Evolutionary conservation across 1,284 basidiomycete species (phyloP).

Genomic region (Puccinia brachypodii): DNA sequence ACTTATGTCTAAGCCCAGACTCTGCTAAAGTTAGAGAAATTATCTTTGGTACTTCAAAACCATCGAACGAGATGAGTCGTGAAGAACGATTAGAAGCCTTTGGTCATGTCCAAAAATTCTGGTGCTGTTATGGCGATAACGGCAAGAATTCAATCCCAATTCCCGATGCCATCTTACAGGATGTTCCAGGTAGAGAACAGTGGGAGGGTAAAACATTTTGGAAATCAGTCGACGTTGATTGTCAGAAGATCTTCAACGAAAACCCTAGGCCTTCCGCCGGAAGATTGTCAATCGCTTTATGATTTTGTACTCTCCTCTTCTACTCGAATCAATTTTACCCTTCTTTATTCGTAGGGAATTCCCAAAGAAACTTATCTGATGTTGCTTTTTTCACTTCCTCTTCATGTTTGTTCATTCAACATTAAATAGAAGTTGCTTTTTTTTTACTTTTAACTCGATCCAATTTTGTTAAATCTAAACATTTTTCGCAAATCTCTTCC

Average conservation of each 20-base stretch:
- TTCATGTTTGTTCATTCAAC: no score
- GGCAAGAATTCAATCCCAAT: constrained; percentile 8
- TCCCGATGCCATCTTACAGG: constrained; percentile 33
- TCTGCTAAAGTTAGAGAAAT: constrained; percentile 16
- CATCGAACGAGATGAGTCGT: constrained; percentile 8
- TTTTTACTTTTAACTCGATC: no score
- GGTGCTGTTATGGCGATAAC: constrained; percentile 43
- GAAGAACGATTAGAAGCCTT: constrained; percentile 44
- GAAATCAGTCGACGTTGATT: constrained; percentile 28
- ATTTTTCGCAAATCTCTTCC: no score
- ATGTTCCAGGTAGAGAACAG: constrained; percentile 31
- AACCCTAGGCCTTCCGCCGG: constrained; percentile 8
- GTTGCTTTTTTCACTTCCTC: no score
- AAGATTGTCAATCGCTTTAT: constrained; percentile 14
- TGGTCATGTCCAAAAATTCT: constrained; percentile 46
- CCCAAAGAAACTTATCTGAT: no score
- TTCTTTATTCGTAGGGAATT: no score
- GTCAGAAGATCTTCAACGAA: constrained; percentile 6
- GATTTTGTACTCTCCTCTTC: not conserved
- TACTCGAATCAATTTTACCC: not conserved
- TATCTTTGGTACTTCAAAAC: constrained; percentile 35
- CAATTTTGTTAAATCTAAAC: no score
- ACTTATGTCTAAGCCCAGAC: constrained; percentile 25
- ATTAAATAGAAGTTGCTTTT: no score
- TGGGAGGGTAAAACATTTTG: constrained; percentile 48